Percentiles rank a stretch among this genome's conserved stretches.
These are phyloP conservation scores for Poronia punctata DNA, from an alignment of 495 filamentous ascomycete genomes.

Conservation along the genomic window DNA sequence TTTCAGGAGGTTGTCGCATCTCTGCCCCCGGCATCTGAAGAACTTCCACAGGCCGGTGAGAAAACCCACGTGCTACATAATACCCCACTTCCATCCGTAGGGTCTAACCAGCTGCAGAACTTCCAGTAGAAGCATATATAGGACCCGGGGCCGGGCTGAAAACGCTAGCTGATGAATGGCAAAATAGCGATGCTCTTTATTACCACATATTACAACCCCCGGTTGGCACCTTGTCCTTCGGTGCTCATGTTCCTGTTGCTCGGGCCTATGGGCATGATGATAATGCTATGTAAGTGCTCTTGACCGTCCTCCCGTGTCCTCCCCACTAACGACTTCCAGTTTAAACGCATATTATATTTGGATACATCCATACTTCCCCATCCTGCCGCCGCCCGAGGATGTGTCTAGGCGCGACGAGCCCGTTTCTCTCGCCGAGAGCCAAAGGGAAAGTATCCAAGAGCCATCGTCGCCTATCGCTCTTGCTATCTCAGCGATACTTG, in stretches of 20 bases:
- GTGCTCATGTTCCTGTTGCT: conserved; percentile 22
- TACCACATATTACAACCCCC: conserved; percentile 23
- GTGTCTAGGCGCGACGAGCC: conserved; percentile 39
- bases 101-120: conserved; percentile 16
- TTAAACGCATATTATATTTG: conserved; percentile 55
- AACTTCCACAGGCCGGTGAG: conserved; percentile 22
- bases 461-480: conserved; percentile 50
- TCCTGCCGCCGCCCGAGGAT: conserved; percentile 47
- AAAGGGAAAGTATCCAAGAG: conserved; percentile 34
- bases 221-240: conserved; percentile 10
- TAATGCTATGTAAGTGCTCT: conserved; percentile 18
- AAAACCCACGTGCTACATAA: conserved; percentile 1
- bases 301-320: neutral
- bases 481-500: conserved; percentile 49
- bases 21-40: conserved; percentile 24
- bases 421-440: conserved; percentile 35
- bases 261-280: conserved; percentile 21
- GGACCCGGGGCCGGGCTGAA: conserved; percentile 26
- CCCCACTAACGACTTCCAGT: conserved; percentile 31
- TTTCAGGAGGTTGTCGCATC: conserved; percentile 23
- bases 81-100: no score
- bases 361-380: conserved; percentile 53
- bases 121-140: conserved; percentile 24
- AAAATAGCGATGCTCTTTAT: conserved; percentile 25
- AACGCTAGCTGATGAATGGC: conserved; percentile 19